Base-by-base conservation (phyloP, 495 filamentous ascomycete species). In the Podospora tetraspora region DNA sequence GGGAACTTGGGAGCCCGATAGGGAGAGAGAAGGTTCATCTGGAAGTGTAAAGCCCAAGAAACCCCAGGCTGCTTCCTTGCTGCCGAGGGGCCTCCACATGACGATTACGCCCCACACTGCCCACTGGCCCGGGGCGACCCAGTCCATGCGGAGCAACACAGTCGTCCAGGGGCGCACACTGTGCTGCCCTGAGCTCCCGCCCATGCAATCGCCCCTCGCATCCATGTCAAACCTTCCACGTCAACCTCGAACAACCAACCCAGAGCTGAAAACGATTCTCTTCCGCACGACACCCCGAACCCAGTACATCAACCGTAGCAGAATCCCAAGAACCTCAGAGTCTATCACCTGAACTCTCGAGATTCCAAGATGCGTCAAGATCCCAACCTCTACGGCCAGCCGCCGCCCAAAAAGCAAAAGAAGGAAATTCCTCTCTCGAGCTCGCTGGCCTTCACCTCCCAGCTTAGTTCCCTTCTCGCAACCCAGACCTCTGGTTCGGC, bases 391-490 rank as follows among this genome's bases (percentile, higher is more conserved):
- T 97, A 97, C 80, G 92, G 92, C 67, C 82, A 87, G 43, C 86
- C 84, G n/a, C 88, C 88, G 23, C 78, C 86, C 27, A 91, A 88
- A 70, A 81, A 81, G 68, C 84, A 85, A 72, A 82, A 82, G 68
- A 84, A 80, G 64, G 84, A 87, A 66, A 85, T 89, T 60, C 82
- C 88, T 32, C 87, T 91, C 59, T 87, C 92, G 24, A 89, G 89
- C 65, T 90, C 87, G 70, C 87, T 96, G 64, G 85, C 89, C 73
- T 97, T 97, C 80, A 85, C 89, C 37, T 88, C 90, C 9, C 87
- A 92, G 58, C 86, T 97, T 66, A 87, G 87, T 70, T 90, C 90
- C 62, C 85, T 92, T 21, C 88, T 92, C 70, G 79, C 89, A 58
- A 77, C 83, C 6, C 57, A 63, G n/a, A 62, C 65, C 60, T 37